Conservation (phyloP, 2,329 filamentous ascomycete species). For the Colletotrichum eremochloae region DNA sequence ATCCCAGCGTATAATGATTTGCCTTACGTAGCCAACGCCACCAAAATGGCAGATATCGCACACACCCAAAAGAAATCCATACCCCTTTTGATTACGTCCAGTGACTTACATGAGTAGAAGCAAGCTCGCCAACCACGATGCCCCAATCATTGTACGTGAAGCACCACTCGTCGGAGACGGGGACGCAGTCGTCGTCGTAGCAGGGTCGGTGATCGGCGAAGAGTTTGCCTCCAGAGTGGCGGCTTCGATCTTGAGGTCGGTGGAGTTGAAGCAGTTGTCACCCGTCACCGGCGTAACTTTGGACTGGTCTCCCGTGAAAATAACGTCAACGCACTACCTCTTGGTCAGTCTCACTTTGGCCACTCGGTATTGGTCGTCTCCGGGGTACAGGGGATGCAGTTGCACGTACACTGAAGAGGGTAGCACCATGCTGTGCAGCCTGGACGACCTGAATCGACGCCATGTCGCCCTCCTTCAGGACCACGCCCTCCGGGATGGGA, state of each 20-base stretch:
- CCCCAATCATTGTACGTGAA: neutral
- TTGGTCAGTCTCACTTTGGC: neutral
- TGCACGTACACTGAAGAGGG: slow-evolving; percentile 72
- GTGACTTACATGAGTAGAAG: neutral
- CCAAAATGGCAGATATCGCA: neutral
- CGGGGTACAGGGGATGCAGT: slow-evolving; percentile 15
- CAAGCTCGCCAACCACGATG: neutral
- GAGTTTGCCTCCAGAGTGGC: slow-evolving; percentile 17
- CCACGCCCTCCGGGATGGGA: slow-evolving; percentile 72
- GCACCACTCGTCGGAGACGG: slow-evolving; percentile 1
- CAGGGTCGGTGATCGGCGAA: slow-evolving; percentile 4
- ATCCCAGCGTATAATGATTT: neutral
- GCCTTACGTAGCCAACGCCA: neutral
- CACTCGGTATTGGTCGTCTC: neutral
- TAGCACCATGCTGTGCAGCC: slow-evolving; percentile 75
- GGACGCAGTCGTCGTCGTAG: neutral
- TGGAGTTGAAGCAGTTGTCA: slow-evolving; percentile 77
- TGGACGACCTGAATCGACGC: slow-evolving; percentile 81
- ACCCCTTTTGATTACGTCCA: neutral
- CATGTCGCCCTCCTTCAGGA: slow-evolving; percentile 72
- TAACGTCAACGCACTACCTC: slow-evolving; percentile 78
- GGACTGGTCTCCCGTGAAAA: slow-evolving; percentile 71
- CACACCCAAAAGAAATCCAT: neutral
- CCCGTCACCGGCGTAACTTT: slow-evolving; percentile 67
- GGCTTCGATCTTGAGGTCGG: slow-evolving; percentile 55